A percentile compares a stretch with the other conserved stretches of the same genome.
phyloP scores from a whole-genome alignment of 176 grass and related monocot genomes.

The Rhipidocladum racemiflorum region DNA sequence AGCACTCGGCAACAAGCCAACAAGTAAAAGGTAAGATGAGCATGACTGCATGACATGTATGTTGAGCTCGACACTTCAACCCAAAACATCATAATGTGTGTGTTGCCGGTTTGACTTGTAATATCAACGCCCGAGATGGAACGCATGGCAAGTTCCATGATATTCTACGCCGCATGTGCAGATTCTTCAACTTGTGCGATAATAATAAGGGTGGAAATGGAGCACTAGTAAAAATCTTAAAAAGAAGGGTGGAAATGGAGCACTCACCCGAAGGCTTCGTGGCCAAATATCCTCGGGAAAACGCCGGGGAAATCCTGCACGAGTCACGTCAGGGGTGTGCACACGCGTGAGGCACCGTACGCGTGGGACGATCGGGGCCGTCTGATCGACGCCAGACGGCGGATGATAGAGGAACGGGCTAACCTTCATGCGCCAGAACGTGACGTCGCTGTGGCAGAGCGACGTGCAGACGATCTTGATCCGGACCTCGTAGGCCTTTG shows the following conservation, averaged over 20 bases:
- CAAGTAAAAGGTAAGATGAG: not conserved
- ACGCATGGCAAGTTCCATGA: not conserved
- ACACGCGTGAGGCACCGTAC: not conserved
- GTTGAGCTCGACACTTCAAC: not conserved
- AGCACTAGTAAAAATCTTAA: too few species aligned
- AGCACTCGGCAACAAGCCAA: not conserved
- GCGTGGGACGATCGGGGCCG: not conserved
- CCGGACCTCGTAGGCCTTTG: constrained; percentile 59
- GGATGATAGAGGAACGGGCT: not conserved
- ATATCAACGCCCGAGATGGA: not conserved
- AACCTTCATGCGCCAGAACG: constrained; percentile 82
- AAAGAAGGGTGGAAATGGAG: not conserved
- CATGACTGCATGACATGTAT: not conserved
- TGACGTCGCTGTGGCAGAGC: constrained; percentile 85
- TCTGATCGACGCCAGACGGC: not conserved
- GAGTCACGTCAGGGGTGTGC: not conserved
- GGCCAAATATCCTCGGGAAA: constrained; percentile 74
- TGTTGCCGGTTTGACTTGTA: constrained; percentile 1
- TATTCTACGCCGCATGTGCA: not conserved
- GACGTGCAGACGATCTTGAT: constrained; percentile 79
- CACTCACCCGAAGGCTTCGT: constrained; percentile 80
- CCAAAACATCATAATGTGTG: not conserved
- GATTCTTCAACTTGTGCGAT: not conserved
- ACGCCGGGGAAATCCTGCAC: constrained; percentile 48
- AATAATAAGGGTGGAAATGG: too few species aligned